These are phyloP conservation scores for Leccinum pachyderme DNA, from an alignment of 1,284 basidiomycete genomes.

Conservation along the genomic window DNA sequence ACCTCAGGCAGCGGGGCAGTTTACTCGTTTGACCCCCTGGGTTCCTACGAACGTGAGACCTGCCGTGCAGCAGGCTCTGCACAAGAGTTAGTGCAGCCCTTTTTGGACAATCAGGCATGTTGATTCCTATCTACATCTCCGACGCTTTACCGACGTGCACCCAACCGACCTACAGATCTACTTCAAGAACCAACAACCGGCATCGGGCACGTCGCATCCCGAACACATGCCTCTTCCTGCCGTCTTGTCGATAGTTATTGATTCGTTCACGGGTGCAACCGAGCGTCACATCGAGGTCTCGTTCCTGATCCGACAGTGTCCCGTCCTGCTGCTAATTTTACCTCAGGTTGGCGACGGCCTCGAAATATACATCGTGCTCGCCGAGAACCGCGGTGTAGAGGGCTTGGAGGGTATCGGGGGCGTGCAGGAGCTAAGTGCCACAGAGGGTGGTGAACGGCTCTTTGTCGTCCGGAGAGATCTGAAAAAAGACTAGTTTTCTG, in stretches of 20 bases:
- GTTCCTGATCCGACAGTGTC: conserved; percentile 7
- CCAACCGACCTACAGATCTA: conserved; percentile 67
- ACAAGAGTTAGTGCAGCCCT: conserved; percentile 87
- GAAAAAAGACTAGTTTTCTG: conserved; percentile 55
- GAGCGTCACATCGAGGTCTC: conserved; percentile 93
- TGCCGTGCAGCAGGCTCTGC: conserved; percentile 94
- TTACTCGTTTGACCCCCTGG: conserved; percentile 96
- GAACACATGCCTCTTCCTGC: conserved; percentile 76
- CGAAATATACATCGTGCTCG: conserved; percentile 85
- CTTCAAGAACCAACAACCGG: conserved; percentile 88
- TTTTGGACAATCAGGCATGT: conserved; percentile 92
- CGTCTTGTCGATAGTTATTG: conserved; percentile 85
- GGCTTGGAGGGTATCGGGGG: conserved; percentile 59
- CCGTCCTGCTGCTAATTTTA: conserved; percentile 13
- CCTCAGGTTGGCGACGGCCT: conserved; percentile 88
- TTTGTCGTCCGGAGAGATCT: conserved; percentile 72
- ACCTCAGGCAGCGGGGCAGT: conserved; percentile 83
- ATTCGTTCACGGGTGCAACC: conserved; percentile 91
- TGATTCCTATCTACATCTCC: conserved; percentile 26
- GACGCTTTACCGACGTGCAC: conserved; percentile 49
- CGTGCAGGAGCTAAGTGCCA: conserved; percentile 59
- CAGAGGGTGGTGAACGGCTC: conserved; percentile 63
- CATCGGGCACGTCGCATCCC: conserved; percentile 68
- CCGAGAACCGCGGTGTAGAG: conserved; percentile 61
- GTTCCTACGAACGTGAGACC: conserved; percentile 92